Conservation (phyloP, 345 rosid species). For the Ricinus communis region DNA sequence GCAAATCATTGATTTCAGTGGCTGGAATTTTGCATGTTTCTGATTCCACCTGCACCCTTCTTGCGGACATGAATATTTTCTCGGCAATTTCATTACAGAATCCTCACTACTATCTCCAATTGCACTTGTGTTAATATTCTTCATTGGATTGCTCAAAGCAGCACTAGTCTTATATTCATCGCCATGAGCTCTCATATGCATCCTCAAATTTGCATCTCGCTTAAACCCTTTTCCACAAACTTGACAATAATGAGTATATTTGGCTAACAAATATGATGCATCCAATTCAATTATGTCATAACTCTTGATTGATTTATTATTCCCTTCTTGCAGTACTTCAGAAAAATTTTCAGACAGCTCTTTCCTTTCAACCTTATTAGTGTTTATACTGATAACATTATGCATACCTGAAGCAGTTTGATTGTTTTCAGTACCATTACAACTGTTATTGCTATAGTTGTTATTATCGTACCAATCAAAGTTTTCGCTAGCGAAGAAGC, state of each 20-base stretch:
- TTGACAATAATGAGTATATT: conserved; percentile 82
- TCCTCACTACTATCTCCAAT: not conserved
- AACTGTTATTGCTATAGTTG: not conserved
- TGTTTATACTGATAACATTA: not conserved
- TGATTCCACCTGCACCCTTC: conserved; percentile 88
- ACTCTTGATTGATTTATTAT: conserved; percentile 5
- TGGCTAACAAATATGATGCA: conserved; percentile 63
- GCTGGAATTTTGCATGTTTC: conserved; percentile 81
- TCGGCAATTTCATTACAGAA: conserved; percentile 18
- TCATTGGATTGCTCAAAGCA: conserved; percentile 65
- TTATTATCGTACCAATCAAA: conserved; percentile 37
- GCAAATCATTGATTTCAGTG: conserved; percentile 80
- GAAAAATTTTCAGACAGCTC: not conserved
- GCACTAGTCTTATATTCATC: conserved; percentile 75
- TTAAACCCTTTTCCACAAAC: conserved; percentile 89
- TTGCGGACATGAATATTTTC: conserved; percentile 78
- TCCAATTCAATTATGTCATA: conserved; percentile 59
- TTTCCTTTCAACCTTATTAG: conserved; percentile 19
- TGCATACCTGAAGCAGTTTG: not conserved
- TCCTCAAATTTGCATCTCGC: conserved; percentile 85
- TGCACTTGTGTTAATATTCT: conserved; percentile 15
- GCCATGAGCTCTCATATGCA: conserved; percentile 98
- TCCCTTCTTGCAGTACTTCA: no score
- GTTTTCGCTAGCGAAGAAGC: conserved; percentile 25
- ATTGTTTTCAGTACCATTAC: not conserved